Evolutionary conservation across 1,139 yeast species (phyloP), one percentile per base, ranked within the genome.

Genomic region (Sugiyamaella sp.): DNA sequence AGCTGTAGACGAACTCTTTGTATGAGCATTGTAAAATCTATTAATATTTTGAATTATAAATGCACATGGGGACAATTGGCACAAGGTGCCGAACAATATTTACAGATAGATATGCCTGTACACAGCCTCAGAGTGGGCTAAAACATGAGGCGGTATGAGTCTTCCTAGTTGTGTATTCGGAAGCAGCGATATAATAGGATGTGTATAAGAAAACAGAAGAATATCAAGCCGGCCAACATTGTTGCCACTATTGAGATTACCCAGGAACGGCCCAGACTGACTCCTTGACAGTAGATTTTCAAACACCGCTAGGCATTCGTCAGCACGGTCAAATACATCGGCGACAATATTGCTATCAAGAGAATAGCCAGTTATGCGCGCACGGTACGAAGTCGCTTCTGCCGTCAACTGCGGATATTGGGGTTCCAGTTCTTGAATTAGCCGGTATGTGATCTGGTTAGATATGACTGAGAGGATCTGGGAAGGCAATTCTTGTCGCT

Each of bases 1-100:
- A 74, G 56, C 65, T 78, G 51, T 72, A 65, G 48, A 41, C 32
- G 10, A 24, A 24, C 6, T 24, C 29, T 10, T 50, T 6, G 38
- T 40, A 17, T 22, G n/a, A 14, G 52, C 49, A 22, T 46, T 14
- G 38, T 47, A 25, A 16, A 33, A 19, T n/a, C 46, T 25, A 14
- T 35, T 20, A 27, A n/a, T 10, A 32, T 14, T 46, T 19, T 22
- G 14, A 41, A n/a, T 19, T 25, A 29, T 37, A 41, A 48, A n/a
- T n/a, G n/a, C n/a, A n/a, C n/a, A n/a, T n/a, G n/a, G n/a, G n/a
- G n/a, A n/a, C n/a, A n/a, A n/a, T n/a, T n/a, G n/a, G n/a, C n/a
- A n/a, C n/a, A n/a, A n/a, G n/a, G n/a, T n/a, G n/a, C n/a, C n/a
- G n/a, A n/a, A n/a, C n/a, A n/a, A n/a, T n/a, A n/a, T n/a, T n/a